Evolutionary conservation across 169 alveolate species (phyloP), one percentile per base, ranked within the genome.

Genomic region (Blepharisma undulans): DNA sequence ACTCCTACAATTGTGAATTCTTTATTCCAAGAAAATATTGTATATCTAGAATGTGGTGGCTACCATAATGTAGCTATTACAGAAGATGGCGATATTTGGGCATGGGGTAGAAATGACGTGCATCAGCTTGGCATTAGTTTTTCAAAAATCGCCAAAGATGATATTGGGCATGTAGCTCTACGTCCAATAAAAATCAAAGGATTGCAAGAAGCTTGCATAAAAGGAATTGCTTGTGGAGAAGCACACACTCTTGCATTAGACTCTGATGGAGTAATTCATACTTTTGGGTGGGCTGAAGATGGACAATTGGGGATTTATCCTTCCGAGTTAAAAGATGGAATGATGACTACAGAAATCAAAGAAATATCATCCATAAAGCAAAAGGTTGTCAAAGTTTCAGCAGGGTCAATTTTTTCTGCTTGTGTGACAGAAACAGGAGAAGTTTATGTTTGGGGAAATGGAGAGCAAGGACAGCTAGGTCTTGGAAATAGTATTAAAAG

Each of bases 271-370:
- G 30, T 80, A 34, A 86, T 95, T 22, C 94, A 93, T 91, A 76
- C 96, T 18, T 96, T 95, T 90, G 98, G 98, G 2, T 93, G 96
- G 94, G 94, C 90, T 80, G 93, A 94, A 59, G 95, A 92, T 81
- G 97, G 97, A 3, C 93, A 96, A 92, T 92, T 96, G 60, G 98
- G 98, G 10, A 60, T 93, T 27, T n/a, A 12, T 10, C 14, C 66
- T 14, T n/a, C 29, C 0, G 27, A 30, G 19, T 32, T 79, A 6
- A 79, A 79, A 76, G 61, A 79, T 12, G 34, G 61, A 33, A n/a
- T 59, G 7, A 84, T 84, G 89, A 84, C 78, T 0, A 21, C 29
- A 33, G 30, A 14, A 1, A 88, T 30, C 72, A 19, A 76, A 88
- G 32, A n/a, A 14, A 16, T 88, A 30, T 6, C 18, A 21, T 8